Percentiles rank a stretch among this genome's conserved stretches.
phyloP scores from a whole-genome alignment of 2,329 filamentous ascomycete species.

The Alternaria brassicicola region DNA sequence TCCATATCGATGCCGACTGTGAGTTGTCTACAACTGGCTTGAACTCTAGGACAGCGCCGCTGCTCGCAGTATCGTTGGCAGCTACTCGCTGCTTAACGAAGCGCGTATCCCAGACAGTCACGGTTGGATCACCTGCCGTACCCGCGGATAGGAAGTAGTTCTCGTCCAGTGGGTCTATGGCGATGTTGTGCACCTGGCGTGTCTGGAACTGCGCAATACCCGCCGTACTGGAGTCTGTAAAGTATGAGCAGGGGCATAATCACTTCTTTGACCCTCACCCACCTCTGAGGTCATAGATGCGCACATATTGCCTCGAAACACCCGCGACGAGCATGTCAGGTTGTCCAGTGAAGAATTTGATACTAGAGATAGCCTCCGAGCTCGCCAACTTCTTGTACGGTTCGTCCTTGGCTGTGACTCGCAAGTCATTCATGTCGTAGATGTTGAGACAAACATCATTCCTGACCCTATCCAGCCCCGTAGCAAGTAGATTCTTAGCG shows the following conservation, averaged over 20 bases:
- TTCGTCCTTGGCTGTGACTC: constrained; percentile 60
- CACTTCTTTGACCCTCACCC: constrained; percentile 38
- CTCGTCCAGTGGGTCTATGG: constrained; percentile 78
- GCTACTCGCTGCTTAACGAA: constrained; percentile 46
- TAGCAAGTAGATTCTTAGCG: constrained; percentile 71
- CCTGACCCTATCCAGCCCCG: constrained; percentile 78
- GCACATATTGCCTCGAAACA: constrained; percentile 74
- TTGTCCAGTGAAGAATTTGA: constrained; percentile 80
- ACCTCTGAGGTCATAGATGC: constrained; percentile 82
- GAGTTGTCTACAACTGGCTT: constrained; percentile 59
- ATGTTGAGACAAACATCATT: constrained; percentile 84
- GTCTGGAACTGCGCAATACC: constrained; percentile 60
- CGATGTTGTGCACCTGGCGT: constrained; percentile 68
- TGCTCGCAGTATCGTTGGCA: constrained; percentile 59
- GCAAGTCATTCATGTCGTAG: constrained; percentile 71
- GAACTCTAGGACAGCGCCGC: constrained; percentile 62
- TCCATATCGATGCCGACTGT: constrained; percentile 63
- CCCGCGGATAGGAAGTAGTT: constrained; percentile 83
- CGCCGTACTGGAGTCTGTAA: constrained; percentile 49
- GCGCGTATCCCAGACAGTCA: constrained; percentile 80
- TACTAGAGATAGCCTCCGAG: constrained; percentile 77
- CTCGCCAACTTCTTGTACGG: constrained; percentile 62
- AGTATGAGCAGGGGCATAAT: constrained; percentile 18
- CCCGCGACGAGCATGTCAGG: constrained; percentile 77
- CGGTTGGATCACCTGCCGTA: constrained; percentile 72